These are phyloP conservation scores for Digitaria exilis DNA, from an alignment of 202 grass and related monocot genomes.

Conservation along the genomic window DNA sequence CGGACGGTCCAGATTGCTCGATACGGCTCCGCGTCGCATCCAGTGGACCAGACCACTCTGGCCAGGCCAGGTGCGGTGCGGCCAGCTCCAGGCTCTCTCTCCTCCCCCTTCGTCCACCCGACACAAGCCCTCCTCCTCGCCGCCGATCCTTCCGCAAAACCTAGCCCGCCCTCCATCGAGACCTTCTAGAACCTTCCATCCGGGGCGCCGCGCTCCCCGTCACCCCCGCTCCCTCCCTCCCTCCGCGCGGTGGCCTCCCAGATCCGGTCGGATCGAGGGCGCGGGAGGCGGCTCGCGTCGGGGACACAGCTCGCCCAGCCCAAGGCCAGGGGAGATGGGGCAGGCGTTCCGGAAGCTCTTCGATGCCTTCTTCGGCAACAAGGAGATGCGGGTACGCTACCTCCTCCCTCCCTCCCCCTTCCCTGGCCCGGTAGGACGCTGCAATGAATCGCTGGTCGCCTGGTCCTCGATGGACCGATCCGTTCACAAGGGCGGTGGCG, in stretches of 20 bases:
- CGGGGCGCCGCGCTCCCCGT: not conserved
- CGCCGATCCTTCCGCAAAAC: conserved; percentile 23
- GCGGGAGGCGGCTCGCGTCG: not conserved
- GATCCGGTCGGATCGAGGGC: conserved; percentile 11
- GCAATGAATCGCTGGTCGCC: not conserved
- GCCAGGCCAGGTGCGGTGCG: not conserved
- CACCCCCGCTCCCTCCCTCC: not conserved
- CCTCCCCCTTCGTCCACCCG: conserved; percentile 11
- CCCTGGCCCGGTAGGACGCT: not conserved
- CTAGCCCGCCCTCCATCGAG: not conserved
- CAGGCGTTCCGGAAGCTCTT: conserved; percentile 99
- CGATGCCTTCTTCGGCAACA: conserved; percentile 94
- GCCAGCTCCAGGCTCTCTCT: not conserved
- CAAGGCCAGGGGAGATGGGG: conserved; percentile 57
- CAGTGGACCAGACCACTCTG: not conserved
- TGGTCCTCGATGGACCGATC: not conserved
- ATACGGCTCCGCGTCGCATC: conserved; percentile 3
- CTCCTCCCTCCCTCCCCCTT: not conserved
- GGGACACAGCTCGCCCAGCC: not conserved
- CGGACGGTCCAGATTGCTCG: conserved; percentile 33
- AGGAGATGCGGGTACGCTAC: conserved; percentile 83
- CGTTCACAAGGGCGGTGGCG: not conserved
- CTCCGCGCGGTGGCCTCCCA: not conserved
- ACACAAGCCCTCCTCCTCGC: not conserved
- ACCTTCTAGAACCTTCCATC: conserved; percentile 24